Evolutionary conservation across 169 alveolate genomes (phyloP).

Genomic region (Plasmodium coatneyi): DNA sequence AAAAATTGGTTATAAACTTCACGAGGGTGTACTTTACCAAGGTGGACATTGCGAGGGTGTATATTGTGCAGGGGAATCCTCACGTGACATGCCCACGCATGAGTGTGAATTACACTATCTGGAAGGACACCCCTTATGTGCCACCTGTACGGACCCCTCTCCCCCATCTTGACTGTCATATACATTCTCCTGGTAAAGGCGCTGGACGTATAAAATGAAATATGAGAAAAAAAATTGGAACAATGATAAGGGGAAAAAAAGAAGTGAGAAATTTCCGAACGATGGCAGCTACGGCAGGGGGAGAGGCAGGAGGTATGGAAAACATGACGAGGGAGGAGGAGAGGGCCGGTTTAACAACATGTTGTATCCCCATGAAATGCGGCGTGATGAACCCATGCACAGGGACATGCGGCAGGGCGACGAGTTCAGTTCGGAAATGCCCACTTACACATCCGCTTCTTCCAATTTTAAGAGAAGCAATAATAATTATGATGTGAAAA

Average conservation of each 20-base stretch:
- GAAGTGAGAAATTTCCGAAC: background rate
- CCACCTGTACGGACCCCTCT: background rate
- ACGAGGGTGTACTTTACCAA: background rate
- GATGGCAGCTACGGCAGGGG: background rate
- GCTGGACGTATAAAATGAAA: slow-evolving; percentile 33
- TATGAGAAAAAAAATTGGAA: slow-evolving; percentile 60
- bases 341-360: background rate
- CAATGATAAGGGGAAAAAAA: slow-evolving; percentile 40
- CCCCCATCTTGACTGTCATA: background rate
- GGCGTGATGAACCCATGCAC: background rate
- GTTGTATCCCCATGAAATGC: background rate
- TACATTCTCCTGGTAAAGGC: background rate
- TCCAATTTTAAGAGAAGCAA: slow-evolving; percentile 1
- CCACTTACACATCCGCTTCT: slow-evolving; percentile 2
- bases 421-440: slow-evolving; percentile 3
- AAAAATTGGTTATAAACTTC: background rate
- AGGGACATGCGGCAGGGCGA: background rate
- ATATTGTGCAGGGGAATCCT: background rate
- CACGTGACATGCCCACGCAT: background rate
- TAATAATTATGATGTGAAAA: slow-evolving; percentile 22
- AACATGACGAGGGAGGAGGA: slow-evolving; percentile 2
- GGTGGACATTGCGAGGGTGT: background rate
- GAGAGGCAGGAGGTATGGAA: background rate
- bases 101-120: background rate
- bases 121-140: background rate